Evolutionary conservation across 2,329 filamentous ascomycete species (phyloP).

Genomic region (Fusarium sambucinum): DNA sequence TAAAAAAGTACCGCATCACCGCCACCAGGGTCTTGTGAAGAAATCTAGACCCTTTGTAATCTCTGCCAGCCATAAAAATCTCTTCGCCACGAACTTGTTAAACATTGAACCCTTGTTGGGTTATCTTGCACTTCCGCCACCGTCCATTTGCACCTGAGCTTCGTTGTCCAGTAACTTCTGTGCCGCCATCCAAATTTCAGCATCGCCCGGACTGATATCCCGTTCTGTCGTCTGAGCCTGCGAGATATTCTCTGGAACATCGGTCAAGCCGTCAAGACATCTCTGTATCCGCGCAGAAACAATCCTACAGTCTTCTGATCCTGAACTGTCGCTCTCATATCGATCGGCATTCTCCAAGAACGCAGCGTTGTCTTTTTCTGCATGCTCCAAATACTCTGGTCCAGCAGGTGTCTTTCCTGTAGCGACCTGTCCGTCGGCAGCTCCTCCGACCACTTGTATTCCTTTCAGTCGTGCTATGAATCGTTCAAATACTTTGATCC

Average conservation of each 20-base stretch:
- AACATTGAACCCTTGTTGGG: not conserved
- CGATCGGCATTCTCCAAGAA: not conserved
- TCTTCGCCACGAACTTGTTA: not conserved
- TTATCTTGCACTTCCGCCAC: not conserved
- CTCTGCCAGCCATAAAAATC: constrained; percentile 9
- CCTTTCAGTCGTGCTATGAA: constrained; percentile 54
- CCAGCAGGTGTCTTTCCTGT: not conserved
- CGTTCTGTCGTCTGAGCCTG: not conserved
- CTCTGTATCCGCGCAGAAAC: constrained; percentile 47
- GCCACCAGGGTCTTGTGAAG: constrained; percentile 15
- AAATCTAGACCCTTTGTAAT: constrained; percentile 5
- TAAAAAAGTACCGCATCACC: constrained; percentile 3
- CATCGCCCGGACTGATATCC: constrained; percentile 38
- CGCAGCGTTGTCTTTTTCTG: not conserved
- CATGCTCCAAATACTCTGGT: not conserved
- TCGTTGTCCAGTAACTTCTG: constrained; percentile 49
- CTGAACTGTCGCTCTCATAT: constrained; percentile 42
- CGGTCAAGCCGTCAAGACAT: constrained; percentile 42
- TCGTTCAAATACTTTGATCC: constrained; percentile 61
- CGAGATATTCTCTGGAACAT: constrained; percentile 23
- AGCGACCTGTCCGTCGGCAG: not conserved
- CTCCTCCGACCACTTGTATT: constrained; percentile 45
- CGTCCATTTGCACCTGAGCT: constrained; percentile 9
- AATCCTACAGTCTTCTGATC: constrained; percentile 44
- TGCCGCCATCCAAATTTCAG: constrained; percentile 51